Evolutionary conservation across 768 basidiomycete genomes (phyloP).

Genomic region (Xerocomus brunneocitrinus): DNA sequence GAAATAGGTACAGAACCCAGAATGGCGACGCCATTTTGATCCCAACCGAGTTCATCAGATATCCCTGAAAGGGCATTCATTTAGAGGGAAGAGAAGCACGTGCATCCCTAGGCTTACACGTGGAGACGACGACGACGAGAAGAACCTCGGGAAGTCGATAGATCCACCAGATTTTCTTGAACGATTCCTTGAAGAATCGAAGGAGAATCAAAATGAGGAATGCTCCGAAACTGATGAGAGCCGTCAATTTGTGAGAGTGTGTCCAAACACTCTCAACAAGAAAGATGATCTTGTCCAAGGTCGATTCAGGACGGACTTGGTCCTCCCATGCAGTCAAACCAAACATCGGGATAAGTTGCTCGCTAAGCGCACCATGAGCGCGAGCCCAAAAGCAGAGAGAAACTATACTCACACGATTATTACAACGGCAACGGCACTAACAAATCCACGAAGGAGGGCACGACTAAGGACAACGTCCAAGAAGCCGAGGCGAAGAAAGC

Average conservation of each 20-base stretch:
- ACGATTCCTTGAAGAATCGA: constrained; percentile 52
- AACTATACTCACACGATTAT: constrained; percentile 65
- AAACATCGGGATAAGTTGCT: constrained; percentile 88
- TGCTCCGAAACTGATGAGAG: constrained; percentile 69
- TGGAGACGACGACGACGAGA: constrained; percentile 78
- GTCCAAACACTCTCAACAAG: constrained; percentile 54
- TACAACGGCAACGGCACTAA: constrained; percentile 79
- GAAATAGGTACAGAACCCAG: constrained; percentile 73
- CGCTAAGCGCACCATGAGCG: constrained; percentile 36
- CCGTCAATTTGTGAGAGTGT: constrained; percentile 61
- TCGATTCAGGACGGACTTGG: constrained; percentile 54
- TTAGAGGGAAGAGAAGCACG: not conserved
- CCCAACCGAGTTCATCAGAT: constrained; percentile 68
- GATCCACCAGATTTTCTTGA: constrained; percentile 63
- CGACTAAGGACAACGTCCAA: constrained; percentile 91
- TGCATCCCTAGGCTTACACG: constrained; percentile 46
- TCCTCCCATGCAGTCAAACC: constrained; percentile 62
- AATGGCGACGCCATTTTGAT: constrained; percentile 73
- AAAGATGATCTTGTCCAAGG: constrained; percentile 76
- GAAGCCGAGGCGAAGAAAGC: constrained; percentile 86
- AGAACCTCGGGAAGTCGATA: constrained; percentile 88
- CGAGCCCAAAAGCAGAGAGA: not conserved
- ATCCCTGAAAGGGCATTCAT: constrained; percentile 46
- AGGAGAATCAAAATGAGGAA: constrained; percentile 61
- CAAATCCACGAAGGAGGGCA: constrained; percentile 82